Base-by-base conservation (phyloP, 768 basidiomycete genomes). In the Exidia glandulosa region DNA sequence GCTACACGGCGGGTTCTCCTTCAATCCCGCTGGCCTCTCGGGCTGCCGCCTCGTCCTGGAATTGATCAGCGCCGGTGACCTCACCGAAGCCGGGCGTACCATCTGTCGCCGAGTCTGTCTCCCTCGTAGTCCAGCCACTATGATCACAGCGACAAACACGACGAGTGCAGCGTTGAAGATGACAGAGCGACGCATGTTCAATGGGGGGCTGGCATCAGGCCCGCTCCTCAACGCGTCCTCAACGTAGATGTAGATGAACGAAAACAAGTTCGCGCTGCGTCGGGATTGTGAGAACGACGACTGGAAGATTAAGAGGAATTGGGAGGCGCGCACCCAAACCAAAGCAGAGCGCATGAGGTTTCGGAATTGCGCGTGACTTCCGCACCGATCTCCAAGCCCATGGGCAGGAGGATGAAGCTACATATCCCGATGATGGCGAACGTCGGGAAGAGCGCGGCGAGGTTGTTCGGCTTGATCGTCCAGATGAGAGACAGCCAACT, bases 321-420 rank as follows among this genome's bases (percentile, higher is more conserved):
- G n/a, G 41, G 16, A 19, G 16, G 2, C 41, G 76, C 84, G 60
- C 67, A 88, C 86, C 75, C 72, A 70, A 84, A 84, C 89, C 90
- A 93, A 27, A 92, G 66, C 30, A 90, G 68, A 0, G 89, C 86
- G 0, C 88, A 79, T 61, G 88, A 90, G 1, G 81, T 84, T 60
- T 90, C 87, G 1, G 89, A 81, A 66, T 89, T 90, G 60, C 87
- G 77, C 7, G 90, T 90, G 27, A 92, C 68, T 68, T 94, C 91
- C 34, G 84, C 86, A 14, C 80, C 85, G 27, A 94, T 80, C 67
- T 94, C 90, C 59, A 94, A 73, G 1, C 76, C 83, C 30, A 92
- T 77, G 2, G 90, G 89, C 2, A 94, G 78, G 73, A 93, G 79
- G 2, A 83, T 80, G 60, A 92, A 64, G 2, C 83, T 83, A 55